Base-by-base conservation (phyloP, 1,284 basidiomycete genomes). In the Uromyces viciae-fabae region DNA sequence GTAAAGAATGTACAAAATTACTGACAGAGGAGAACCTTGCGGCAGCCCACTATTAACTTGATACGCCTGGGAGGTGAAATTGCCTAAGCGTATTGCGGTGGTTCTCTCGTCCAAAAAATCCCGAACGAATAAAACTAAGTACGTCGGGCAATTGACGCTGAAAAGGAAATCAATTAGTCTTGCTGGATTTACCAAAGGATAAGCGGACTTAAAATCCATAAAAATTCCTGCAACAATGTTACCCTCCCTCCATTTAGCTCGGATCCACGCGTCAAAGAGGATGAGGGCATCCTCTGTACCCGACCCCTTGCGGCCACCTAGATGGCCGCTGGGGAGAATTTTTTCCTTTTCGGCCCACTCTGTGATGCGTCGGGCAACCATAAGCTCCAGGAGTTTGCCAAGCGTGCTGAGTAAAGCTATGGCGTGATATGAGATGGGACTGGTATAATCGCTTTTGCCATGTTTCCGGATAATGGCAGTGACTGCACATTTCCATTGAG, bases 1-100 rank as follows among this genome's bases (percentile, higher is more conserved):
- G 25, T 78, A 78, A 4, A 71, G 36, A 8, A 78, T 69, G 17
- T 78, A 78, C 1, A 78, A 42, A 15, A 71, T 78, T 17, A 71
- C 64, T 0, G 76, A 78, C 0, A 71, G 54, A 7, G 76, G 76
- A n/a, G 64, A 78, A 0, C 66, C 76, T 43, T 78, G 76, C 7
- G 76, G 76, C 3, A 69, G 52, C 0, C 76, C 76, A 38, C 42
- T 14, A 9, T 52, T 8, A 7, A 78, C 33, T 5, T 25, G 19
- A 40, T 71, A 78, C 0, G 15, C 17, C 5, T 38, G 19, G 5
- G 62, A 69, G 5, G 46, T 40, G 7, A 36, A 78, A 1, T 69
- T 25, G 28, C 58, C 46, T 0, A 78, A 17, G 0, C 9, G n/a
- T 4, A 78, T 7, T 2, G 33, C 71, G 0, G 76, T 78, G 3